phyloP scores from a whole-genome alignment of 306 rosid species.

The Adenanthera pavonina region DNA sequence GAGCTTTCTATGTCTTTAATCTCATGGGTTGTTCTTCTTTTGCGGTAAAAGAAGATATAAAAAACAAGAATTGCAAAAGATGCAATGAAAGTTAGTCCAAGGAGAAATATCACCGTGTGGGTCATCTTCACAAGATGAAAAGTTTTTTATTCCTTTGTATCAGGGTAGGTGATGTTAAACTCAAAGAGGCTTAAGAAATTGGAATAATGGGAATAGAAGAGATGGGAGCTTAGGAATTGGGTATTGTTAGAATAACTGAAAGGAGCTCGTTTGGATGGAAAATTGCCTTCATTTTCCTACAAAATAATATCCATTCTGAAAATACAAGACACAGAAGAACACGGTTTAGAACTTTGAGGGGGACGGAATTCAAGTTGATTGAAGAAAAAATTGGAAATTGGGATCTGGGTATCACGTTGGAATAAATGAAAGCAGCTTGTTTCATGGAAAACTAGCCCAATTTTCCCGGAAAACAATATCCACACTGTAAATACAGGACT shows the following conservation, averaged over 20 bases:
- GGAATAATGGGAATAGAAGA: slow-evolving; percentile 27
- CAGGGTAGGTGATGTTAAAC: slow-evolving; percentile 11
- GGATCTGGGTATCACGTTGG: slow-evolving; percentile 52
- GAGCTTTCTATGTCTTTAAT: slow-evolving; percentile 61
- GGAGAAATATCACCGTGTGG: slow-evolving; percentile 58
- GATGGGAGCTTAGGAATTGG: slow-evolving; percentile 49
- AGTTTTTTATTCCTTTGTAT: slow-evolving; percentile 16
- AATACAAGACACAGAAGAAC: slow-evolving; percentile 50
- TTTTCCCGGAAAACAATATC: slow-evolving; percentile 6
- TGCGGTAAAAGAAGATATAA: slow-evolving; percentile 52
- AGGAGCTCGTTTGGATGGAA: slow-evolving; percentile 25
- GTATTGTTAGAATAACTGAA: slow-evolving; percentile 30
- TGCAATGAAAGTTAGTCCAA: slow-evolving; percentile 48
- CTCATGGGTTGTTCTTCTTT: slow-evolving; percentile 42
- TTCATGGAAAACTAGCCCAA: slow-evolving; percentile 31
- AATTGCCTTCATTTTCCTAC: slow-evolving; percentile 12
- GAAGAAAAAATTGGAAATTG: neutral
- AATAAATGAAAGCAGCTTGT: slow-evolving; percentile 23
- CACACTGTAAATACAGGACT: slow-evolving; percentile 41
- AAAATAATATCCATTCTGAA: slow-evolving; percentile 27
- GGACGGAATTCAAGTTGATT: slow-evolving; percentile 23
- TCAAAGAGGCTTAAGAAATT: neutral
- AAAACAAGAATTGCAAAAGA: slow-evolving; percentile 49
- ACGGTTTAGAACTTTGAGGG: slow-evolving; percentile 47
- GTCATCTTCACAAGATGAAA: slow-evolving; percentile 44